Evolutionary conservation across 2,329 filamentous ascomycete genomes (phyloP), one percentile per base, ranked within the genome.

Genomic region (Alternaria solani): DNA sequence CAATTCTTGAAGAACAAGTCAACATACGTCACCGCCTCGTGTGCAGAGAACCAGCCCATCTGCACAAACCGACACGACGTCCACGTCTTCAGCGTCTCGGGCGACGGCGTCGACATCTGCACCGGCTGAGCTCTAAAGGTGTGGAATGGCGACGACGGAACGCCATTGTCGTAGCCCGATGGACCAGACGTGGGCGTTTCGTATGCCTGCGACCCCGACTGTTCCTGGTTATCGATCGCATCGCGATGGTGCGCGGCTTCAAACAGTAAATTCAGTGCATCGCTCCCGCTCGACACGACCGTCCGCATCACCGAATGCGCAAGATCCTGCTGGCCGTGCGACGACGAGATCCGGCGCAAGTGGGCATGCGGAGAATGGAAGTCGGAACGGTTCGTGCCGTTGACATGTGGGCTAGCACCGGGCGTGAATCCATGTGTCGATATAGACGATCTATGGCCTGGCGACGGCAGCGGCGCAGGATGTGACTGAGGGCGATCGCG

Each of bases 41-140:
- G 79, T 3, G 85, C 83, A 0, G 83, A 83, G 55, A 87, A 83
- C 84, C 83, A 86, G 0, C 84, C 84, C 82, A 85, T 85, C 58
- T 81, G 82, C 18, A 86, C 83, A 65, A 86, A 86, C 0, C 84
- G 80, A 65, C 82, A 84, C 4, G 78, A 73, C 16, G 82, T 81
- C 83, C 83, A 85, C 18, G 81, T 69, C 51, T 78, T 75, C 34
- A 84, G 72, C 9, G 80, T 80, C 49, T 78, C 75, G n/a, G 73
- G 73, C 4, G 74, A 77, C 11, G 75, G 75, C 11, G 74, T 74
- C 11, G 78, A 78, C 67, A 78, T 79, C 46, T 76, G 76, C 54
- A 79, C 76, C 3, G 76, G 73, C 54, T 76, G 74, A 28, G 72
- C 70, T 51, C 69, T 66, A 56, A 76, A 77, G 3, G 74, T 75